Evolutionary conservation across 2,329 filamentous ascomycete genomes (phyloP), one percentile per base, ranked within the genome.

Genomic region (Chaetomium globosum): DNA sequence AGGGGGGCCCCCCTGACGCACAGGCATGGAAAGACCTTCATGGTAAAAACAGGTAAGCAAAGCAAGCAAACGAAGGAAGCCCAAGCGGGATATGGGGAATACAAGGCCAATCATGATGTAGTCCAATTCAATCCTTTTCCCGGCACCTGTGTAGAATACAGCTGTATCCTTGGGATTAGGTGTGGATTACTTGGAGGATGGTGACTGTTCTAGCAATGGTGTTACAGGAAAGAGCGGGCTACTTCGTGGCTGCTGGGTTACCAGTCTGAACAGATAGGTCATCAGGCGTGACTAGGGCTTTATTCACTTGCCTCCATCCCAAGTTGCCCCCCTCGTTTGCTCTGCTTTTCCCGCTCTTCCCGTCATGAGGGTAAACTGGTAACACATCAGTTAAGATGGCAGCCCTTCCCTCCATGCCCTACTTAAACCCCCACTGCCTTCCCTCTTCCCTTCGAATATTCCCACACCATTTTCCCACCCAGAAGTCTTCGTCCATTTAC

Each of bases 381-480:
- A 51, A 19, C 59, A 61, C 51, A 36, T 54, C 59, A 12, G 49
- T 43, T 54, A 36, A 46, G 49, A 54, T 43, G n/a, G 33, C 51
- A 31, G 23, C 49, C 28, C 48, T 53, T 54, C 23, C 23, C 36
- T 54, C 30, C 26, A 2, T 9, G 59, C 49, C 39, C 56, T 55
- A 59, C 28, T 55, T 59, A 59, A 59, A 30, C 51, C 60, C 30
- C 3, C 52, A 39, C 39, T 16, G 19, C 60, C 46, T 49, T 33
- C 39, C 36, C 51, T 46, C 60, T 56, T 30, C 39, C 51, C n/a
- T 54, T 28, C 21, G 30, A 51, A 49, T 56, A 12, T 43, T 51
- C n/a, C 21, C 16, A 21, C 31, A 59, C 57, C 21, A n/a, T 9
- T 21, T n/a, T 36, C 4, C 10, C 21, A 16, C 30, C 10, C 12